Evolutionary conservation across 352 stramenopile species (phyloP), one percentile per base, ranked within the genome.

Genomic region (Elongisporangium undulatum): DNA sequence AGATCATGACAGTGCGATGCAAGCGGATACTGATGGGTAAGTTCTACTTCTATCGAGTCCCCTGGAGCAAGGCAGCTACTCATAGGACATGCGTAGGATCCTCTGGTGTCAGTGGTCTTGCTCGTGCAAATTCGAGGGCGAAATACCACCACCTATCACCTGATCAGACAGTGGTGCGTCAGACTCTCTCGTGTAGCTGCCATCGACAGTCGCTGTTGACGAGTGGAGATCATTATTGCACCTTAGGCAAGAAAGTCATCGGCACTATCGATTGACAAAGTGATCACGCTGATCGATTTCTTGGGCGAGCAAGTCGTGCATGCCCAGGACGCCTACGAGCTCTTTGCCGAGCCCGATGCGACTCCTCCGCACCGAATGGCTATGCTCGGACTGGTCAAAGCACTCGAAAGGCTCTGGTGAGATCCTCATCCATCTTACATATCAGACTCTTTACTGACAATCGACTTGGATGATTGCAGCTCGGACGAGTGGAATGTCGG

Each of bases 251-350:
- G 6, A 12, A 7, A 53, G 9, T 51, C 49, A 9, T 0, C 56
- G 7, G 59, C 66, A 2, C 59, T 85, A 3, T 54, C 75, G 0
- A 64, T 73, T 16, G 64, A 81, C 16, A 71, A 73, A 45, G 79
- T 90, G 51, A 65, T 87, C 26, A 67, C 74, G 6, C 39, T 92
- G 29, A 68, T 92, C 19, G 79, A 92, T 59, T 71, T 79, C 20
- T 64, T 92, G 1, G 82, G 82, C 0, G 79, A 92, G 19, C 62
- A 80, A 55, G 80, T 92, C 0, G 72, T 71, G 3, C 70, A 87
- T 21, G 79, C 80, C 9, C 74, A 76, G 23, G 82, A 85, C 53
- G 64, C 66, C 2, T 92, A 89, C 53, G 69, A 88, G 38, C 16
- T 66, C 7, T 78, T 66, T 59, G 61, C 71, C 2, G 63, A 73